Evolutionary conservation across 208 protist genomes (phyloP).

Genomic region (Tritrichomonas musculus): DNA sequence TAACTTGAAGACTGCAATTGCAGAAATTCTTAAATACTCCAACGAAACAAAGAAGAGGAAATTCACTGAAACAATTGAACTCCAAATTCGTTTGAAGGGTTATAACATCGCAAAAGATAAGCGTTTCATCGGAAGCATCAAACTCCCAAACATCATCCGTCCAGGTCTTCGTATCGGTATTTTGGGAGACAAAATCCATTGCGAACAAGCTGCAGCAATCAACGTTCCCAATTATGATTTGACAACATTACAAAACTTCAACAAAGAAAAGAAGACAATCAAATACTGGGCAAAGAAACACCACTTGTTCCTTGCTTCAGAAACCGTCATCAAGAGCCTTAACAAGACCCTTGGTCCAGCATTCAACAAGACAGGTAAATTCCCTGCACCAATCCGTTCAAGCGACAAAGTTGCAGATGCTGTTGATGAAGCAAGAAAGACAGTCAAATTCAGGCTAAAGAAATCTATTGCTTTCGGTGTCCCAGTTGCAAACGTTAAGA

Average conservation of each 20-base stretch:
- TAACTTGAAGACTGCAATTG: neutral
- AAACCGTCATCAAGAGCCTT: slow-evolving; percentile 92
- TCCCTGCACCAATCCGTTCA: slow-evolving; percentile 10
- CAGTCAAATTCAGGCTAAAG: slow-evolving; percentile 3
- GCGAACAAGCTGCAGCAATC: slow-evolving; percentile 77
- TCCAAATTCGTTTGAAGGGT: slow-evolving; percentile 98
- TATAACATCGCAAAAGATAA: slow-evolving; percentile 98
- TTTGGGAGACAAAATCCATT: slow-evolving; percentile 85
- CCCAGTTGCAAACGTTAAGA: slow-evolving; percentile 45
- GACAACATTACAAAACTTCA: neutral
- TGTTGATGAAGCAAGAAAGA: neutral
- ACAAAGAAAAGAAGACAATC: neutral
- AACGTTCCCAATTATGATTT: slow-evolving; percentile 26
- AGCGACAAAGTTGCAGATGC: neutral
- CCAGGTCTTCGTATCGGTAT: slow-evolving; percentile 71
- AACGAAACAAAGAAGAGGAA: slow-evolving; percentile 64
- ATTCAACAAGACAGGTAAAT: no score
- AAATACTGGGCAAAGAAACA: no score
- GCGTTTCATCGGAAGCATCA: slow-evolving; percentile 92
- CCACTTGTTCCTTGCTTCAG: slow-evolving; percentile 90
- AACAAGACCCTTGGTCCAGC: slow-evolving; percentile 72
- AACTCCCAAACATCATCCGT: slow-evolving; percentile 80
- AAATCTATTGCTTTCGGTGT: slow-evolving; percentile 79
- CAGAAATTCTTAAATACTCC: slow-evolving; percentile 28
- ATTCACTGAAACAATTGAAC: slow-evolving; percentile 95